phyloP scores from a whole-genome alignment of 2,329 filamentous ascomycete genomes.

The Cercospora brassicicola region DNA sequence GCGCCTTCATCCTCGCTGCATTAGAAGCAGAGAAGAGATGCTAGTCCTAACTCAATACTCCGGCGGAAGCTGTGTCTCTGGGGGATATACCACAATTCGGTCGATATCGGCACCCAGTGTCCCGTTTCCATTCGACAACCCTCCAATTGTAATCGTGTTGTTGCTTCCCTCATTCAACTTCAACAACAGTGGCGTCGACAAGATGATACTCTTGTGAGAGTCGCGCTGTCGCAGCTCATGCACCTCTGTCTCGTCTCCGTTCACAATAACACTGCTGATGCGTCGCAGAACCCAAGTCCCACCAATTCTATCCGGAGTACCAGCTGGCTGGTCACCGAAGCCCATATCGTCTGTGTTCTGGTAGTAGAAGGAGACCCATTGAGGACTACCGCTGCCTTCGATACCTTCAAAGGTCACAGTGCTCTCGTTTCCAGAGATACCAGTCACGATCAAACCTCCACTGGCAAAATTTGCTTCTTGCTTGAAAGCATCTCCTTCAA shows the following conservation, averaged over 20 bases:
- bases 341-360: slow-evolving; percentile 64
- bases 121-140: slow-evolving; percentile 57
- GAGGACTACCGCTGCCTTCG: slow-evolving; percentile 52
- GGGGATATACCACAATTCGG: slow-evolving; percentile 60
- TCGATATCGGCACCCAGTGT: slow-evolving; percentile 61
- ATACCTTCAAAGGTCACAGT: slow-evolving; percentile 54
- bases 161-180: slow-evolving; percentile 56
- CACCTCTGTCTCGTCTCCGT: slow-evolving; percentile 51
- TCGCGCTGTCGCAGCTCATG: slow-evolving; percentile 57
- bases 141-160: slow-evolving; percentile 61
- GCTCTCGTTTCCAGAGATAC: slow-evolving; percentile 58
- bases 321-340: slow-evolving; percentile 56
- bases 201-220: slow-evolving; percentile 60
- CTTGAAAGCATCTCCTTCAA: slow-evolving; percentile 52
- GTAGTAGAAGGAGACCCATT: slow-evolving; percentile 61
- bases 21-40: slow-evolving; percentile 37
- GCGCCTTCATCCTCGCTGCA: slow-evolving; percentile 45
- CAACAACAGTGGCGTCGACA: slow-evolving; percentile 58
- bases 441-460: slow-evolving; percentile 51
- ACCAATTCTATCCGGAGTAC: slow-evolving; percentile 60
- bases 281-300: slow-evolving; percentile 61
- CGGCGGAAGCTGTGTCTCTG: slow-evolving; percentile 41
- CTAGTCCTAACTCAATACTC: background rate
- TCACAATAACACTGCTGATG: slow-evolving; percentile 62
- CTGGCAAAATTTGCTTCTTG: slow-evolving; percentile 58